Conservation (phyloP, 2,329 filamentous ascomycete species). For the Sporothrix brasiliensis region DNA sequence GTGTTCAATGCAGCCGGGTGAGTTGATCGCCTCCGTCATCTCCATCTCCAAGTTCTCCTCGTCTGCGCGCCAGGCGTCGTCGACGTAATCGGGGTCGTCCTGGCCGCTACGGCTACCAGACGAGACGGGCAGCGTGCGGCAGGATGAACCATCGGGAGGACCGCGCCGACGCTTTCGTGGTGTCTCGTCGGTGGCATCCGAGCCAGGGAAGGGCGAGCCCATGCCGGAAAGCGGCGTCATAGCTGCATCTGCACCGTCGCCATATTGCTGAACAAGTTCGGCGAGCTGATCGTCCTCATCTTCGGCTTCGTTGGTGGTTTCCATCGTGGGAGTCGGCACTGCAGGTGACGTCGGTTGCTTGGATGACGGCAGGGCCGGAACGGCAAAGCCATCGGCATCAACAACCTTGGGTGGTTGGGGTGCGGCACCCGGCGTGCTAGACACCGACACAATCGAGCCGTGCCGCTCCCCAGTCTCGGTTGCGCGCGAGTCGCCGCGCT, state of each 20-base stretch:
- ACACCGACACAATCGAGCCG: constrained; percentile 15
- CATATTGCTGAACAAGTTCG: constrained; percentile 51
- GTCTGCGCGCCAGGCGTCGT: constrained; percentile 64
- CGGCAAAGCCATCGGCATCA: constrained; percentile 71
- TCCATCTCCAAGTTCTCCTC: constrained; percentile 69
- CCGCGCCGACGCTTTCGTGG: constrained; percentile 28
- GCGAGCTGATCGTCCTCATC: constrained; percentile 44
- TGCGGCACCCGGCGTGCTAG: background rate
- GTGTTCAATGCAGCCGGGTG: constrained; percentile 60
- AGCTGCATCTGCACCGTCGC: constrained; percentile 42
- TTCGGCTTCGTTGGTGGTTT: constrained; percentile 25
- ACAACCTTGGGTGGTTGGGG: background rate
- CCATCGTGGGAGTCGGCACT: background rate
- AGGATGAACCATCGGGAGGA: constrained; percentile 34
- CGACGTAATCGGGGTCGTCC: constrained; percentile 56
- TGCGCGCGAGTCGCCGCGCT: constrained; percentile 42
- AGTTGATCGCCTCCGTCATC: constrained; percentile 69
- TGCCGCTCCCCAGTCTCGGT: constrained; percentile 27
- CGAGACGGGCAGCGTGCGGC: constrained; percentile 34
- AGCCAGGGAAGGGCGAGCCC: constrained; percentile 24
- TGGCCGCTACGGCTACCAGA: constrained; percentile 26
- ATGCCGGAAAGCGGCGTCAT: constrained; percentile 20
- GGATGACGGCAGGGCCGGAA: constrained; percentile 54
- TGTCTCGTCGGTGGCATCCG: constrained; percentile 1
- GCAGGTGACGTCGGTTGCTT: constrained; percentile 32